Evolutionary conservation across 345 rosid genomes (phyloP), one percentile per base, ranked within the genome.

Genomic region (Gossypium mustelinum): DNA sequence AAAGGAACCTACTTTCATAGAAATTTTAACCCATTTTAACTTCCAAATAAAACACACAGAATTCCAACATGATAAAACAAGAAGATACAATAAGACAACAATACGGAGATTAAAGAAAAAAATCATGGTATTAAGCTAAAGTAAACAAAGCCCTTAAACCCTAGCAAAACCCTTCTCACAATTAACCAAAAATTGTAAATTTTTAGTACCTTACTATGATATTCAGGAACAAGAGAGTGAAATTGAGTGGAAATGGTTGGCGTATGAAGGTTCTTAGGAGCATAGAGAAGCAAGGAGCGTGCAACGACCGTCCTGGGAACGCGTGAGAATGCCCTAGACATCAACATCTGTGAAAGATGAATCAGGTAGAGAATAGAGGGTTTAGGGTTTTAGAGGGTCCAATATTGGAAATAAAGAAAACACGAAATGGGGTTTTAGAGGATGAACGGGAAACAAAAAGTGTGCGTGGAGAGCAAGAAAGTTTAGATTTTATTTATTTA

Each of bases 281-380:
- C 62, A 64, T 77, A 75, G 55, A 80, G 79, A 60, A 88, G 78
- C 74, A 76, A 73, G 71, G 89, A 76, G 82, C 88, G 82, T 75
- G 81, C 77, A 50, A 79, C 70, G 7, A 82, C 79, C 78, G 82
- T 75, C 80, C 89, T 80, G 24, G 94, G 80, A 67, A 79, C 77
- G 81, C 89, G 86, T 2, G 88, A 85, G 29, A 91, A 73, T 60
- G 84, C 82, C 84, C 84, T 85, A 14, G 85, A 80, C 20, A 85
- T 76, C 84, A 85, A 74, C 94, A 90, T 88, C 51, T 69, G 59
- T 5, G 43, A 27, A 68, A 59, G 18, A 25, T 50, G 73, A 52
- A 27, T 56, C 2, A 22, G 6, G 41, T 5, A 34, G 29, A 2
- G 12, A 27, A 22, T 14, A 55, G 70, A 17, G 24, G 56, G n/a